Evolutionary conservation across 148 eudicot genomes (phyloP), one percentile per base, ranked within the genome.

Genomic region (Agrostemma githago): DNA sequence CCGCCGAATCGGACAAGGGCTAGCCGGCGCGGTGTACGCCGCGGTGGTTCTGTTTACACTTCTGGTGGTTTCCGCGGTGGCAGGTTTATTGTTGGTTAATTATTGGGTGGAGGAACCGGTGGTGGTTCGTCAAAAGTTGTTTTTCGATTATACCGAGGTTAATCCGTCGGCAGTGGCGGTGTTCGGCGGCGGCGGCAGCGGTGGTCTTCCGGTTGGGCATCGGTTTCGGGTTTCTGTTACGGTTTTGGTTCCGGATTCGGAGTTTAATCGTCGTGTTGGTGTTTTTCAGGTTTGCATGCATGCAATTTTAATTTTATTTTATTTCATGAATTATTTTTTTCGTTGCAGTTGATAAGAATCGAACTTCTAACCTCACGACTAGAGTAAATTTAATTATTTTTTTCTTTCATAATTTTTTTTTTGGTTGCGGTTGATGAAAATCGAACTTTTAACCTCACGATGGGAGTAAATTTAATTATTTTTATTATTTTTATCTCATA

Each of bases 161-260:
- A 73, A 77, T 17, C 98, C 98, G 0, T 56, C 62, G 38, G 98
- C 92, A 1, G 61, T 80, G 38, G 81, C 83, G n/a, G 71, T 69
- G 19, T 72, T 89, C 62, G 64, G 66, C 2, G 71, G 73, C 8
- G 70, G 63, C 0, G 63, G 68, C 3, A 42, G 56, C 0, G 9
- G 81, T 71, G 3, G 88, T 89, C 34, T 26, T 51, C 95, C 92
- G 1, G 87, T 87, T 63, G 97, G 95, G 16, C 97, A 93, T 57
- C 80, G 83, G 0, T 68, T 83, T 51, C 76, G 70, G 76, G 90
- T 89, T 4, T 78, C 83, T 6, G 62, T 90, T 72, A 62, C 62
- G 66, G 72, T 90, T 9, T 51, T 90, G 79, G 57, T 93, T 85
- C 98, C 98, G 1, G 98, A 93, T n/a, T 93, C 97, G 8, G 95